These are phyloP conservation scores for Solanum dulcamara DNA, from an alignment of 257 asterid species.

Conservation along the genomic window DNA sequence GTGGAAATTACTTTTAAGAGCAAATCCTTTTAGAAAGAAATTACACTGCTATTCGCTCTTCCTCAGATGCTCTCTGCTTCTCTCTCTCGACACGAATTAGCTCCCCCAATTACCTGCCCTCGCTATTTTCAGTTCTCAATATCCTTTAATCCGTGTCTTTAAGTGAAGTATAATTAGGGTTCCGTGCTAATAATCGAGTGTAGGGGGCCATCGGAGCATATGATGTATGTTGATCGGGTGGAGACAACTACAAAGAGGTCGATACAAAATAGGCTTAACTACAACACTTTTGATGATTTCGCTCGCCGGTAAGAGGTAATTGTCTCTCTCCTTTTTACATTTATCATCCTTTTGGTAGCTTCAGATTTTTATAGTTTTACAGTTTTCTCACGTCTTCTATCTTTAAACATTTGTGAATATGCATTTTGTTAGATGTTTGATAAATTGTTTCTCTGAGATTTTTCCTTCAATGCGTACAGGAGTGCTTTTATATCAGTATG, in stretches of 20 bases:
- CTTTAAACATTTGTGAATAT: neutral
- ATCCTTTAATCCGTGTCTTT: neutral
- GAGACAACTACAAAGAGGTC: neutral
- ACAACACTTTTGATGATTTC: neutral
- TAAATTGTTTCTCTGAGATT: no score
- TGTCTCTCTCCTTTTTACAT: neutral
- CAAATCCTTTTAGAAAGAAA: neutral
- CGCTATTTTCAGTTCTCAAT: neutral
- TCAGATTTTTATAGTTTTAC: neutral
- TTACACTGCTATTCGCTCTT: neutral
- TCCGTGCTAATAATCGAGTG: neutral
- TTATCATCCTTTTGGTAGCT: neutral
- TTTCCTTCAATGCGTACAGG: no score
- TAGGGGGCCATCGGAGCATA: neutral
- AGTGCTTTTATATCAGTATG: no score
- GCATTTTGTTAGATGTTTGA: neutral
- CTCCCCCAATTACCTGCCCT: neutral
- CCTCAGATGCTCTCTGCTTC: neutral
- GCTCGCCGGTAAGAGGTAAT: neutral
- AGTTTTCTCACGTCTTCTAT: neutral
- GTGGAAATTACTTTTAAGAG: neutral
- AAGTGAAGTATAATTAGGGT: neutral
- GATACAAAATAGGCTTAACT: neutral
- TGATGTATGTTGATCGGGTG: neutral
- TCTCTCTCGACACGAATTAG: neutral